These are phyloP conservation scores for Pichia sporocuriosa DNA, from an alignment of 805 yeast species.

Conservation along the genomic window DNA sequence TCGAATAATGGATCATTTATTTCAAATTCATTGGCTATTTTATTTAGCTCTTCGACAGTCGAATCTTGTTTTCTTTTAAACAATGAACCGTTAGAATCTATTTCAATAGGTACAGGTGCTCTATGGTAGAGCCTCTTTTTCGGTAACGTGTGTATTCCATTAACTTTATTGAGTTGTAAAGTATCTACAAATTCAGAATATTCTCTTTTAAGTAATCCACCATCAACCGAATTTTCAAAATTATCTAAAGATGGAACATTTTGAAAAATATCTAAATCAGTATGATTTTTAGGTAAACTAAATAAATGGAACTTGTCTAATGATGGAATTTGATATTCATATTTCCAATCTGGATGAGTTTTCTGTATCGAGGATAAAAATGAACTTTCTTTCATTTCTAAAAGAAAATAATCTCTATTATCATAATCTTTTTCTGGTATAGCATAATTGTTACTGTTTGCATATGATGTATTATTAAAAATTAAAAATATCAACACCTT, in stretches of 20 bases:
- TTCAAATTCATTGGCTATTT: slow-evolving; percentile 44
- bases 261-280: slow-evolving; percentile 30
- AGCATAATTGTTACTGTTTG: neutral
- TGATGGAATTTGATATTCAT: slow-evolving; percentile 61
- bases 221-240: slow-evolving; percentile 14
- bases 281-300: slow-evolving; percentile 41
- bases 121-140: slow-evolving; percentile 50
- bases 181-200: slow-evolving; percentile 24
- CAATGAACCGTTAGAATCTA: neutral
- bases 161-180: slow-evolving; percentile 29
- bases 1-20: slow-evolving; percentile 81
- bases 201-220: slow-evolving; percentile 1
- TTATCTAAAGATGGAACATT: slow-evolving; percentile 25
- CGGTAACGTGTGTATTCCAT: slow-evolving; percentile 48
- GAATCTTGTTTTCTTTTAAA: slow-evolving; percentile 39
- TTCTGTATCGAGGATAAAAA: slow-evolving; percentile 26
- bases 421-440: slow-evolving; percentile 4
- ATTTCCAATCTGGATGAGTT: slow-evolving; percentile 40
- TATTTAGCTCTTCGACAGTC: slow-evolving; percentile 38
- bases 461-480: neutral
- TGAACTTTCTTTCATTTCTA: slow-evolving; percentile 4
- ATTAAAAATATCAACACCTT: neutral
- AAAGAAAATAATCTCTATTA: slow-evolving; percentile 7
- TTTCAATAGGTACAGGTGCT: slow-evolving; percentile 41
- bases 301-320: slow-evolving; percentile 60